Evolutionary conservation across 2,329 filamentous ascomycete species (phyloP).

Genomic region (Fusarium sp.): DNA sequence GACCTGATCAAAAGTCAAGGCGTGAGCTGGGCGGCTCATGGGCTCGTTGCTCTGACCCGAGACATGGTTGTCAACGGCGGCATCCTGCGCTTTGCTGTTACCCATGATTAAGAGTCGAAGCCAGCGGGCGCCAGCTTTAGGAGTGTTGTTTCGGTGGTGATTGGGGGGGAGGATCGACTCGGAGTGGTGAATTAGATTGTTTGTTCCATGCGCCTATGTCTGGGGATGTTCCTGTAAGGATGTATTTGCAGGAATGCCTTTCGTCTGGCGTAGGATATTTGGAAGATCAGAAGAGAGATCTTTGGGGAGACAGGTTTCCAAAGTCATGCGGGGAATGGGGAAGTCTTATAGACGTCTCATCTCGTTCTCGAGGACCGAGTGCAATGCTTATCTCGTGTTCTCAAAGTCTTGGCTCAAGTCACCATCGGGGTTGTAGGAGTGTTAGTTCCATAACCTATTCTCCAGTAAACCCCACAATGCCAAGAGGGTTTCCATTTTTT

Average conservation of each 20-base stretch:
- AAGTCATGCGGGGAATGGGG: constrained; percentile 30
- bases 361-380: constrained; percentile 15
- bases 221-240: constrained; percentile 34
- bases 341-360: constrained; percentile 41
- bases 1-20: constrained; percentile 60
- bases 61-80: constrained; percentile 42
- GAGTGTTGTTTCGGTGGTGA: constrained; percentile 1
- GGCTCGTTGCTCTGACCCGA: constrained; percentile 51
- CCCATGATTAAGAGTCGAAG: constrained; percentile 34
- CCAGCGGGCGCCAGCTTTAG: constrained; percentile 31
- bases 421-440: constrained; percentile 27
- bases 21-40: constrained; percentile 68
- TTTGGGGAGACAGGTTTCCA: constrained; percentile 24
- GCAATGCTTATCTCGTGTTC: constrained; percentile 35
- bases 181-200: constrained; percentile 6
- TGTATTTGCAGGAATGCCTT: constrained; percentile 37
- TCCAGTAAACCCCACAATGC: constrained; percentile 39
- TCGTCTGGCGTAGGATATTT: constrained; percentile 33
- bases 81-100: constrained; percentile 29
- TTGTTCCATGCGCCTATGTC: constrained; percentile 32
- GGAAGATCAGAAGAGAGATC: constrained; percentile 27
- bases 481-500: constrained; percentile 42
- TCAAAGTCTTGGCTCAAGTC: constrained; percentile 27
- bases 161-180: constrained; percentile 5
- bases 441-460: constrained; percentile 17